These are phyloP conservation scores for Pleurotus cornucopiae DNA, from an alignment of 768 basidiomycete species.

Conservation along the genomic window DNA sequence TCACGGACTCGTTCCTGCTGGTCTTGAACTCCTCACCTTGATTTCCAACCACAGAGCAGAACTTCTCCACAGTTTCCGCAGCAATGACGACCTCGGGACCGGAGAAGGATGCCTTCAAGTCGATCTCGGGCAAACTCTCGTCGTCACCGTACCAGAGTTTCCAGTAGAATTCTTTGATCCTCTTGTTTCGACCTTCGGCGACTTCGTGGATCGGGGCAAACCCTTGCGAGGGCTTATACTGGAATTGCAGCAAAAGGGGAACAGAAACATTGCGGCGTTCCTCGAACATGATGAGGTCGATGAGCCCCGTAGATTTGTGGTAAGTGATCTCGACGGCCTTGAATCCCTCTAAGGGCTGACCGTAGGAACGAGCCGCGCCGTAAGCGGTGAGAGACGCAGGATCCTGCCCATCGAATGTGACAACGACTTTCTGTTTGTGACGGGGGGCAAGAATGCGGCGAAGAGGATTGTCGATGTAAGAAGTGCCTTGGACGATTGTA, in stretches of 20 bases:
- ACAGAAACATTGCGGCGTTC: constrained; percentile 75
- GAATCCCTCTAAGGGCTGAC: constrained; percentile 67
- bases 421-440: constrained; percentile 68
- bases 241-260: constrained; percentile 78
- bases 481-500: constrained; percentile 82
- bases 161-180: constrained; percentile 99
- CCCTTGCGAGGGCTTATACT: constrained; percentile 83
- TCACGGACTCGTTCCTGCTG: constrained; percentile 60
- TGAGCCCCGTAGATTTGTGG: constrained; percentile 43
- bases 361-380: constrained; percentile 79
- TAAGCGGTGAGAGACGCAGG: constrained; percentile 63
- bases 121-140: constrained; percentile 70
- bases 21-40: constrained; percentile 88
- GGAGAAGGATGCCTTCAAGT: constrained; percentile 77
- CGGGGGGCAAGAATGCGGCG: constrained; percentile 85
- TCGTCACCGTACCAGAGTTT: constrained; percentile 94
- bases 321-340: constrained; percentile 79
- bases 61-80: constrained; percentile 73
- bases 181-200: constrained; percentile 72
- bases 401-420: constrained; percentile 40
- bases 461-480: constrained; percentile 87
- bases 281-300: constrained; percentile 76
- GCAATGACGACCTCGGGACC: constrained; percentile 85
- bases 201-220: constrained; percentile 93
- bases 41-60: constrained; percentile 93